Evolutionary conservation across 768 basidiomycete genomes (phyloP), one percentile per base, ranked within the genome.

Genomic region (Suillus occidentalis): DNA sequence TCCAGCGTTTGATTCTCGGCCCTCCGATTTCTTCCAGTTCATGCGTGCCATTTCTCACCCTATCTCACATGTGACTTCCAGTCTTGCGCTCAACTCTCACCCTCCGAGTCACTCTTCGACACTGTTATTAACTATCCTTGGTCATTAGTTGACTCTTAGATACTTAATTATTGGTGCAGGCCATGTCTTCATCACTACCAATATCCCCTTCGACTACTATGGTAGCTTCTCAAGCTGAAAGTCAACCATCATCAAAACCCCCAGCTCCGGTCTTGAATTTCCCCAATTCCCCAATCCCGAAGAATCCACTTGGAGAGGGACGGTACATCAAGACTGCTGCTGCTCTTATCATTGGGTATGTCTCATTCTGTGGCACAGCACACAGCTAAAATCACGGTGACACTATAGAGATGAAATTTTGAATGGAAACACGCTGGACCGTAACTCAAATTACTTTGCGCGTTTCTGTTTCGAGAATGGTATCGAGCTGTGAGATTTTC

Each of bases 391-490:
- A 36, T 57, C 8, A 49, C 45, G 22, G 25, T 25, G 39, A 25
- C 1, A 0, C 3, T 45, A n/a, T 22, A 94, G 94, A 10, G 94
- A 96, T 76, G 94, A 97, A 72, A 94, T 97, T 37, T 78, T 98
- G 61, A 97, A 97, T 67, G 95, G 95, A 49, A 94, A 95, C 83
- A 94, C 92, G 0, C 83, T 86, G 57, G 93, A 94, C 74, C 80
- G 85, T 20, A 94, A 95, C 78, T 91, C 91, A 2, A 86, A 95
- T 74, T 91, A 87, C 77, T 92, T 97, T 71, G 93, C 94, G 2
- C 88, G 88, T 70, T 94, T 88, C 72, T 92, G 92, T 72, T 98
- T 97, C 72, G 90, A 95, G 72, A 85, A 93, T 61, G 96, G 91
- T 3, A 84, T 94, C 39, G 86, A 93, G 66, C 75, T 95, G 89